Conservation (phyloP, 805 yeast species). For the Jamesozyma spencerorum region DNA sequence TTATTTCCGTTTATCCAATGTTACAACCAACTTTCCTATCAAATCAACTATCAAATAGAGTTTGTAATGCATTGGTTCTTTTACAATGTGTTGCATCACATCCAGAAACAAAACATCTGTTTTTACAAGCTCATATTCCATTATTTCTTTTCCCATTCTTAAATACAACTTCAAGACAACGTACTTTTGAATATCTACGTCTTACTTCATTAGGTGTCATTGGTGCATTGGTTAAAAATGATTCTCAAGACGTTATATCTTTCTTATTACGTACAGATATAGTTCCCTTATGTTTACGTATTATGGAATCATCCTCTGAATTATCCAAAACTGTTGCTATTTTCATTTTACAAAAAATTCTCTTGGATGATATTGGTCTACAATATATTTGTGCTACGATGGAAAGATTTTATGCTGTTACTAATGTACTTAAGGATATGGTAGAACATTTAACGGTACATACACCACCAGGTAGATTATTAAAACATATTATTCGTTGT, state of each 20-base stretch:
- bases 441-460: slow-evolving; percentile 71
- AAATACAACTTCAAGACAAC: slow-evolving; percentile 81
- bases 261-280: slow-evolving; percentile 91
- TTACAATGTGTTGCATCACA: slow-evolving; percentile 96
- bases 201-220: slow-evolving; percentile 91
- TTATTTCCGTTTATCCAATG: slow-evolving; percentile 80
- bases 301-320: slow-evolving; percentile 93
- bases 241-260: slow-evolving; percentile 88
- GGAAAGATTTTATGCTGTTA: slow-evolving; percentile 90
- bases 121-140: slow-evolving; percentile 85
- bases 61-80: slow-evolving; percentile 89
- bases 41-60: slow-evolving; percentile 82
- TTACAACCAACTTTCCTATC: slow-evolving; percentile 79
- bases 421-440: slow-evolving; percentile 78
- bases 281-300: slow-evolving; percentile 86
- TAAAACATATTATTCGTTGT: slow-evolving; percentile 91
- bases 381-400: slow-evolving; percentile 89
- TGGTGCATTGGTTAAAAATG: slow-evolving; percentile 94
- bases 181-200: slow-evolving; percentile 89
- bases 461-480: slow-evolving; percentile 65
- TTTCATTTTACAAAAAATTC: slow-evolving; percentile 86
- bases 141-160: slow-evolving; percentile 87
- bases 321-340: slow-evolving; percentile 93
- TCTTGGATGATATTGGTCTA: slow-evolving; percentile 85
- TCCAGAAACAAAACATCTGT: slow-evolving; percentile 75